Percentiles rank a stretch among this genome's conserved stretches.
These are phyloP conservation scores for Anisogramma anomala DNA, from an alignment of 2,329 filamentous ascomycete species.

Conservation along the genomic window DNA sequence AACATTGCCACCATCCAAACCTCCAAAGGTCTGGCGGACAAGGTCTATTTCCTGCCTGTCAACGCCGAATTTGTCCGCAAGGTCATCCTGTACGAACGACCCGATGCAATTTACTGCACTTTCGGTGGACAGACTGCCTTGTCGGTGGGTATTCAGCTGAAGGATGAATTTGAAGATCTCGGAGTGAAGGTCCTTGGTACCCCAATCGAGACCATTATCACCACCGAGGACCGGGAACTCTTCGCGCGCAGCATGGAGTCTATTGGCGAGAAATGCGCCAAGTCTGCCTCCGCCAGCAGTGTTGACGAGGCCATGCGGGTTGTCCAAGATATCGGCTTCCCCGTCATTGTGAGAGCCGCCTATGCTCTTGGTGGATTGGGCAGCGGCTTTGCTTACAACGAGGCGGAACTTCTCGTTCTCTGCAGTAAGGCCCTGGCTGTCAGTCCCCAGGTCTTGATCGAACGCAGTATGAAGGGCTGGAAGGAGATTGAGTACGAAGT, in stretches of 20 bases:
- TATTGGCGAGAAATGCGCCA: constrained; percentile 94
- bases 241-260: constrained; percentile 98
- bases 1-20: constrained; percentile 99
- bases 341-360: constrained; percentile 91
- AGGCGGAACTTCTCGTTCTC: constrained; percentile 69
- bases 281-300: constrained; percentile 84
- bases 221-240: constrained; percentile 92
- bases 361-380: constrained; percentile 92
- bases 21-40: constrained; percentile 92
- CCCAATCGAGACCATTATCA: constrained; percentile 95
- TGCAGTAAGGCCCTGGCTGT: constrained; percentile 93
- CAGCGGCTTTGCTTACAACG: constrained; percentile 87
- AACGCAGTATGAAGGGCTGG: constrained; percentile 99
- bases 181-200: constrained; percentile 93
- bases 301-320: constrained; percentile 80
- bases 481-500: constrained; percentile 99
- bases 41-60: constrained; percentile 97
- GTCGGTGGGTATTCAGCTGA: constrained; percentile 93
- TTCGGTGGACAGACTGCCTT: constrained; percentile 96
- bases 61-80: constrained; percentile 96
- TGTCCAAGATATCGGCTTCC: constrained; percentile 86
- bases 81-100: constrained; percentile 87
- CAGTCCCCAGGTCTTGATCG: constrained; percentile 90
- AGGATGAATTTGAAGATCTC: constrained; percentile 87
- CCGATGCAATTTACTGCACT: constrained; percentile 93